Base-by-base conservation (phyloP, 1,284 basidiomycete genomes). In the Fomitopsis pinicola region DNA sequence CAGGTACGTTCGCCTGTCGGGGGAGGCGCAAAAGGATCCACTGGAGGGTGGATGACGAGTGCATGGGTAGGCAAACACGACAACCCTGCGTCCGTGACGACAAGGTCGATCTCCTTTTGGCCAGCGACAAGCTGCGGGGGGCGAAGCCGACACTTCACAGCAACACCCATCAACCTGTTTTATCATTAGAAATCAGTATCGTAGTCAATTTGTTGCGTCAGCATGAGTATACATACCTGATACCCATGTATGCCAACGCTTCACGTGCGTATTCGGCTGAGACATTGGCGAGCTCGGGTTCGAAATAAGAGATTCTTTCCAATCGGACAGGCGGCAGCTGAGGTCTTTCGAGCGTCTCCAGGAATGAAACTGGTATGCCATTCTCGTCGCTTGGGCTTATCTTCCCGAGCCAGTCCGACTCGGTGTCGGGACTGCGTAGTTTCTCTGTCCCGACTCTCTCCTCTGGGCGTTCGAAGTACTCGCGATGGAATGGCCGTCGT, bases 11-110 rank as follows among this genome's bases (percentile, higher is more conserved):
- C 30, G 8, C 30, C 8, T 8, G 46, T n/a, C 63, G 55, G 58
- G 42, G 46, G 52, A 38, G 56, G 50, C 36, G 12, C 52, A 19
- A 28, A n/a, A 22, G 42, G 58, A 42, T 40, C 35, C 36, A 59
- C 36, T 42, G 54, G 50, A 17, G 30, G 14, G 58, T 64, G 66
- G 14, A 72, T 57, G 1, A 59, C 66, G 30, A 72, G 64, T 54
- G 64, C 53, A 55, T 72, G 71, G 5, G 69, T 68, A 6, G 67
- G 55, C 35, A 59, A 38, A 26, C 56, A 53, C n/a, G 60, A 53
- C 28, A 71, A 44, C 15, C 61, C 63, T 38, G 17, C 19, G 57
- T 71, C 68, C 52, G 63, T 60, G 42, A 69, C 30, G 57, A 66
- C 40, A 10, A 71, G 50, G 48, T 67, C 64, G 56, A 66, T 57